Evolutionary conservation across 192 early-diverging fungal genomes (phyloP).

Genomic region (Umbelopsis sp.): DNA sequence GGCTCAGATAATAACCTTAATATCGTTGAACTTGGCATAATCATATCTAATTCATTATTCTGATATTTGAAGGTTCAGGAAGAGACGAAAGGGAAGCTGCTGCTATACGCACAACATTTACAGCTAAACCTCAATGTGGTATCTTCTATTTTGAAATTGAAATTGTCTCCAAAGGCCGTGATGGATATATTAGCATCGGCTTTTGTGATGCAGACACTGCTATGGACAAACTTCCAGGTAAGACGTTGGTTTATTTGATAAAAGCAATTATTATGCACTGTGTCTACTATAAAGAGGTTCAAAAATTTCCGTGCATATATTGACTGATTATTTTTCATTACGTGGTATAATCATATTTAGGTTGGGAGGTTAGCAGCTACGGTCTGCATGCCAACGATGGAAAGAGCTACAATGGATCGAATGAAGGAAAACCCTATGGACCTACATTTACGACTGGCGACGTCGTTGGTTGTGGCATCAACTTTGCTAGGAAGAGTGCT

Average conservation of each 20-base stretch:
- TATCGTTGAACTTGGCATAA: background rate
- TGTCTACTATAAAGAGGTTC: too few species aligned
- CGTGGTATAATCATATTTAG: conserved; percentile 37
- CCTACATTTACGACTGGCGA: conserved; percentile 93
- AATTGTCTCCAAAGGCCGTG: conserved; percentile 83
- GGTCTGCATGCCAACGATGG: conserved; percentile 99
- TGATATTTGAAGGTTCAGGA: conserved; percentile 22
- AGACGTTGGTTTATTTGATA: background rate
- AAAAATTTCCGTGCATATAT: background rate
- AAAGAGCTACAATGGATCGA: conserved; percentile 75
- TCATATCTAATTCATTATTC: background rate
- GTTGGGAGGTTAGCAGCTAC: conserved; percentile 89
- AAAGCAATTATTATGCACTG: too few species aligned
- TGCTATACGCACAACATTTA: conserved; percentile 73
- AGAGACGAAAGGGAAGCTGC: conserved; percentile 78
- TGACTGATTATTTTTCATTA: background rate
- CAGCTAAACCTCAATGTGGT: conserved; percentile 84
- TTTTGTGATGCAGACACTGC: conserved; percentile 58
- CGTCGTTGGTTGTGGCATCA: conserved; percentile 90
- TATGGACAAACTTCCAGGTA: conserved; percentile 82
- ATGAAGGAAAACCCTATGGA: conserved; percentile 80
- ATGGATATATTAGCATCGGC: conserved; percentile 96
- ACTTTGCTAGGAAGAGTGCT: conserved; percentile 72
- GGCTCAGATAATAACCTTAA: background rate
- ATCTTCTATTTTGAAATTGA: conserved; percentile 92